These are phyloP conservation scores for Dicorynia guianensis DNA, from an alignment of 306 rosid species.

Conservation along the genomic window DNA sequence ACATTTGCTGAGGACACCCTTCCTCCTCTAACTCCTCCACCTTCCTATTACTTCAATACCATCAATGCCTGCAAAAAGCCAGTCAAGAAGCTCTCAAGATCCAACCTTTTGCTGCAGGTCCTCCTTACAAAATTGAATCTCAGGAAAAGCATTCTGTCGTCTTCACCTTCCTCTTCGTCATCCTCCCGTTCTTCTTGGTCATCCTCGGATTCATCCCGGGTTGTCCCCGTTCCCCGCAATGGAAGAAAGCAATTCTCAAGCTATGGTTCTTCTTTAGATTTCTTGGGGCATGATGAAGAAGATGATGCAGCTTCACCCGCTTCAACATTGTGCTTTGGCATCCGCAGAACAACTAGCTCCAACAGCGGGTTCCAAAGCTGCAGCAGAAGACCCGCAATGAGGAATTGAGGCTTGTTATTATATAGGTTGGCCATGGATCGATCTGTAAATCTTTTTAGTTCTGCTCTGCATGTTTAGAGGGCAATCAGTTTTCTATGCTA, in stretches of 20 bases:
- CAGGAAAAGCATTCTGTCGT: conserved; percentile 40
- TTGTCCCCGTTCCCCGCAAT: conserved; percentile 7
- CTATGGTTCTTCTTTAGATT: conserved; percentile 56
- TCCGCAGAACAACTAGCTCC: conserved; percentile 31
- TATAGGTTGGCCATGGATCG: conserved; percentile 18
- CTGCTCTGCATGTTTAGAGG: conserved; percentile 24
- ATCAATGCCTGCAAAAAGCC: conserved; percentile 22
- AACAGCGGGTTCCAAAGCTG: conserved; percentile 26
- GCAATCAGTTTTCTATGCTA: conserved; percentile 7
- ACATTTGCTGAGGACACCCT: conserved; percentile 52
- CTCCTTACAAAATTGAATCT: conserved; percentile 50
- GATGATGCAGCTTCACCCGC: conserved; percentile 48
- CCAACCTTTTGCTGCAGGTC: conserved; percentile 46
- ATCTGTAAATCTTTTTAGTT: conserved; percentile 14
- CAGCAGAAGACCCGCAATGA: background rate
- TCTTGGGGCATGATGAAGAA: conserved; percentile 42
- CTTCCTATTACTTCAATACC: conserved; percentile 57
- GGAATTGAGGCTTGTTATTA: background rate
- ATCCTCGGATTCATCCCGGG: conserved; percentile 38
- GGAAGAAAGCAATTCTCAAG: conserved; percentile 45
- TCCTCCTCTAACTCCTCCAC: conserved; percentile 92
- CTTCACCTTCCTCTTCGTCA: conserved; percentile 27
- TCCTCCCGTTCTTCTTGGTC: conserved; percentile 18
- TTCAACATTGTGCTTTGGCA: conserved; percentile 64
- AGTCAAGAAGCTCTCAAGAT: conserved; percentile 53